Percentiles rank a stretch among this genome's conserved stretches.
phyloP scores from a whole-genome alignment of 2,329 filamentous ascomycete genomes.

The Lasiodiplodia citricola region DNA sequence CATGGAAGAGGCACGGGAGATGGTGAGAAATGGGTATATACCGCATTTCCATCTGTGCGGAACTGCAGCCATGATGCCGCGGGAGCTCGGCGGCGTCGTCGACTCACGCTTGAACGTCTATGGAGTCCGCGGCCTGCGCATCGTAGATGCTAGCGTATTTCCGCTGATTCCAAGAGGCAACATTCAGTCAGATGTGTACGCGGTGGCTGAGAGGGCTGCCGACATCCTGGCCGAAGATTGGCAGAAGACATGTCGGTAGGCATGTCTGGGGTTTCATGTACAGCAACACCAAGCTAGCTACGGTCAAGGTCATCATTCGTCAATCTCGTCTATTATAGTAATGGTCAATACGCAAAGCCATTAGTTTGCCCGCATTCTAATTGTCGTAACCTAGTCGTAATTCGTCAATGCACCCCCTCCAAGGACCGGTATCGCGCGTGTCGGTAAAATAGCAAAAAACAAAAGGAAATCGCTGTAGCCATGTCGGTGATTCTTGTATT shows the following conservation, averaged over 20 bases:
- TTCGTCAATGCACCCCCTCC: background rate
- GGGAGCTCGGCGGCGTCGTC: conserved; percentile 39
- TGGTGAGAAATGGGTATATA: conserved; percentile 29
- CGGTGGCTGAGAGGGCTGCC: conserved; percentile 40
- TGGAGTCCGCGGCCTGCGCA: conserved; percentile 34
- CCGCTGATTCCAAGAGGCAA: conserved; percentile 40
- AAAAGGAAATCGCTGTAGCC: background rate
- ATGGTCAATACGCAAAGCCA: conserved; percentile 1
- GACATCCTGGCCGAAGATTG: conserved; percentile 33
- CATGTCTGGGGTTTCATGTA: too few relatives aligned
- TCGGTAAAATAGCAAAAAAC: background rate
- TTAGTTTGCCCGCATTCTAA: background rate
- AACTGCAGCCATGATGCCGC: conserved; percentile 41
- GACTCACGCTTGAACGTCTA: conserved; percentile 38
- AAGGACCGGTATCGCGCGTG: conserved; percentile 8
- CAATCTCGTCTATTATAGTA: conserved; percentile 20
- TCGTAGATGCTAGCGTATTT: conserved; percentile 41
- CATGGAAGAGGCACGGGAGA: conserved; percentile 23
- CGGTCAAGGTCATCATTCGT: background rate
- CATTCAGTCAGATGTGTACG: conserved; percentile 42
- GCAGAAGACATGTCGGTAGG: background rate
- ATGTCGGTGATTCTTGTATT: background rate
- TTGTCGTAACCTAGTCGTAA: conserved; percentile 12
- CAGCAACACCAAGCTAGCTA: background rate
- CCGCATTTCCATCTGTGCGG: conserved; percentile 42